Percentiles rank a stretch among this genome's conserved stretches.
Evolutionary conservation across 257 asterid genomes (phyloP).

Genomic region (Solanum tacnaense): DNA sequence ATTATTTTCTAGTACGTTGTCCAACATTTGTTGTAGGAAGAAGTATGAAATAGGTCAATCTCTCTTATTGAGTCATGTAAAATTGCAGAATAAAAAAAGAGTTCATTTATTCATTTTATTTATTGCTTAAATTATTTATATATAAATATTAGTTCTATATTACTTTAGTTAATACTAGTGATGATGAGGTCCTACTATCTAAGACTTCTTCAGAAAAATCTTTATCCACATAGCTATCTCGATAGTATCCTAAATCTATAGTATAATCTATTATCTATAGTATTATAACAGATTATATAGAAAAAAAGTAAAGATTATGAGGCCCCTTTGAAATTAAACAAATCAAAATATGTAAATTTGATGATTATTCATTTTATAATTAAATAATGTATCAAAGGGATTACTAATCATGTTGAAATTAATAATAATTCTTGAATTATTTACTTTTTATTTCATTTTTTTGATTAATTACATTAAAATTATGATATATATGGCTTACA

Average conservation of each 20-base stretch:
- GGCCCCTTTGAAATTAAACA: background rate
- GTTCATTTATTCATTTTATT: background rate
- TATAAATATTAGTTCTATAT: background rate
- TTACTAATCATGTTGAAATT: background rate
- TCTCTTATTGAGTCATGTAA: background rate
- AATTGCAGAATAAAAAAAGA: background rate
- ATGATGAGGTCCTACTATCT: background rate
- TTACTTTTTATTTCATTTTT: background rate
- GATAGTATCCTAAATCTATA: background rate
- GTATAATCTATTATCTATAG: background rate
- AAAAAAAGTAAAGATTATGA: background rate
- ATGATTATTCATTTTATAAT: background rate
- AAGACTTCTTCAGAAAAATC: background rate
- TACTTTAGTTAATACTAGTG: background rate
- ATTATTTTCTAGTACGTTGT: background rate
- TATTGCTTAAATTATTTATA: no score
- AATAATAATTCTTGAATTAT: background rate
- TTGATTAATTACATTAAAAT: no score
- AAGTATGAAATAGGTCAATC: background rate
- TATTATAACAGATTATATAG: background rate
- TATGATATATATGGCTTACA: no score
- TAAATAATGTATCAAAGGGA: background rate
- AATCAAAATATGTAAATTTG: background rate
- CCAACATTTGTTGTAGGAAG: background rate
- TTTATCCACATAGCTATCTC: background rate